Conservation (phyloP, 2,329 filamentous ascomycete genomes). For the Microcera coccophila region DNA sequence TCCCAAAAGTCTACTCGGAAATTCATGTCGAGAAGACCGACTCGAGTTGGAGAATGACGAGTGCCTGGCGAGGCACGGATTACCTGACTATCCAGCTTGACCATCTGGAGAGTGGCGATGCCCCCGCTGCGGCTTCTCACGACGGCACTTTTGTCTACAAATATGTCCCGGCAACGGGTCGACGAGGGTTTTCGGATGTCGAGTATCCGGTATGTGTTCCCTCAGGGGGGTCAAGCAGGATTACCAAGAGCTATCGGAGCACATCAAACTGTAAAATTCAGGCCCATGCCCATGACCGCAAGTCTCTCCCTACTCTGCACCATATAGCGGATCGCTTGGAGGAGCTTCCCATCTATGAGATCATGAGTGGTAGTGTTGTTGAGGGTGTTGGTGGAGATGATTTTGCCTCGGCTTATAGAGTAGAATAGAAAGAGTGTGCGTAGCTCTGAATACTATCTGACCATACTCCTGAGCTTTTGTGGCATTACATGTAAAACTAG, state of each 20-base stretch:
- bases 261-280: neutral
- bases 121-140: slow-evolving; percentile 26
- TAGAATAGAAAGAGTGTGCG: no score
- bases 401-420: neutral
- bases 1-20: slow-evolving; percentile 55
- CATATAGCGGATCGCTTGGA: slow-evolving; percentile 14
- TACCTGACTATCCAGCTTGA: slow-evolving; percentile 10
- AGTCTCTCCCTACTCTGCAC: slow-evolving; percentile 13
- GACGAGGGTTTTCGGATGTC: slow-evolving; percentile 48
- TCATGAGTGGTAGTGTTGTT: slow-evolving; percentile 14
- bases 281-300: slow-evolving; percentile 4
- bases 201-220: slow-evolving; percentile 47
- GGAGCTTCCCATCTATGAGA: slow-evolving; percentile 14
- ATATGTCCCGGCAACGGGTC: slow-evolving; percentile 54
- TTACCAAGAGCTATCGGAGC: slow-evolving; percentile 9
- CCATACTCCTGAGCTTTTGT: no score
- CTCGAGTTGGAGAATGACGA: neutral
- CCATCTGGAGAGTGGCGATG: neutral
- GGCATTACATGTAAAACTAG: no score
- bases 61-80: slow-evolving; percentile 12
- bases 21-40: slow-evolving; percentile 37
- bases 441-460: no score
- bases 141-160: slow-evolving; percentile 52
- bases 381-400: slow-evolving; percentile 3
- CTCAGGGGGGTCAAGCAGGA: slow-evolving; percentile 28